Percentiles rank a stretch among this genome's conserved stretches.
phyloP scores from a whole-genome alignment of 1,139 yeast genomes.

The Magnusiomyces sp. region DNA sequence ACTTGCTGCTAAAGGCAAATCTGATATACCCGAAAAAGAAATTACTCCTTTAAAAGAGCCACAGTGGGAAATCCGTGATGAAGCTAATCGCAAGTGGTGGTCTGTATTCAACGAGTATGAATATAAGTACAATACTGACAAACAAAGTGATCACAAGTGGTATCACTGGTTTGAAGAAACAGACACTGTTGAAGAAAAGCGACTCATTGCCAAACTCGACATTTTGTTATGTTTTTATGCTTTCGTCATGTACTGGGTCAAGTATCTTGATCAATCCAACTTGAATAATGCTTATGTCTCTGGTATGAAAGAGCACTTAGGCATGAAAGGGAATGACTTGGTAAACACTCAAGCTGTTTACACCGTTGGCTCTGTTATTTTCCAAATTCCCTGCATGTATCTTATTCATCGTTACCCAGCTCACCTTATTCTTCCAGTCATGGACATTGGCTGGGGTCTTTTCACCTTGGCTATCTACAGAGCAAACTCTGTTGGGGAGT shows the following conservation, averaged over 20 bases:
- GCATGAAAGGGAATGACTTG: conserved; percentile 59
- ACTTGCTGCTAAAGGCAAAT: neutral
- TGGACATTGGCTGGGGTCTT: conserved; percentile 60
- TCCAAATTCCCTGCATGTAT: conserved; percentile 41
- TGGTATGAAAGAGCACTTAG: conserved; percentile 50
- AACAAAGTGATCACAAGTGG: conserved; percentile 32
- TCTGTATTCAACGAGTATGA: conserved; percentile 49
- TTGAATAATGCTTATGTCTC: conserved; percentile 62
- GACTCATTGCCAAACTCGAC: conserved; percentile 53
- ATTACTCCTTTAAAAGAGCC: neutral
- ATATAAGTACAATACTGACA: conserved; percentile 27
- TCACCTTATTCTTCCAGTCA: conserved; percentile 46
- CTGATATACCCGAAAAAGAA: neutral
- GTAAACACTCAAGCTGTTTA: conserved; percentile 53
- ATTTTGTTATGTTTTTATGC: conserved; percentile 50
- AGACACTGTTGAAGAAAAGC: conserved; percentile 46
- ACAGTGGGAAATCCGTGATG: conserved; percentile 26
- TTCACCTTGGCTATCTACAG: conserved; percentile 50
- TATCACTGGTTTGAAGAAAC: conserved; percentile 56
- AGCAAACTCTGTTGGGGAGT: conserved; percentile 40
- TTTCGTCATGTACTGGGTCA: conserved; percentile 61
- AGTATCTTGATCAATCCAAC: conserved; percentile 51
- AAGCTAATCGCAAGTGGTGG: conserved; percentile 56
- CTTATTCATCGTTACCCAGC: conserved; percentile 40
- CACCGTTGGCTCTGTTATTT: conserved; percentile 49